Evolutionary conservation across 116 monocot species (phyloP).

Genomic region (Cymodocea nodosa): DNA sequence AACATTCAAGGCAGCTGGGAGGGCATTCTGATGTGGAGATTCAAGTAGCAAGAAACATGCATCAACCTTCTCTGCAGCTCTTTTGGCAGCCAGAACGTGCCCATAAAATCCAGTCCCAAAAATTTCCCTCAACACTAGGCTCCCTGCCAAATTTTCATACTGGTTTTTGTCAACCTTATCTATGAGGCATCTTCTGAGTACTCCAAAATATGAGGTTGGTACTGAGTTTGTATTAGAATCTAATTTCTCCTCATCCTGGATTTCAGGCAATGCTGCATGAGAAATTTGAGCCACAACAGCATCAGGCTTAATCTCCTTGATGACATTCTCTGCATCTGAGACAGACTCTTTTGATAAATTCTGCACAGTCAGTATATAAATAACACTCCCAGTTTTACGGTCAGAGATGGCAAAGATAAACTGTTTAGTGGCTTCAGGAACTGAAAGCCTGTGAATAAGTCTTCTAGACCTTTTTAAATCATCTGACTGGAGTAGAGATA

Average conservation of each 20-base stretch:
- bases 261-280: constrained; percentile 47
- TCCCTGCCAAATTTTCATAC: constrained; percentile 67
- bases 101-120: constrained; percentile 92
- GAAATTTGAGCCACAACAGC: constrained; percentile 60
- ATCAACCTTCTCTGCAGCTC: constrained; percentile 46
- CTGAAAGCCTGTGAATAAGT: constrained; percentile 28
- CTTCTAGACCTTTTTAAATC: constrained; percentile 55
- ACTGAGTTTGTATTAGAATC: constrained; percentile 25
- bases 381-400: constrained; percentile 28
- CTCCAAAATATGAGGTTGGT: constrained; percentile 67
- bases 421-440: constrained; percentile 71
- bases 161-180: constrained; percentile 55
- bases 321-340: constrained; percentile 55
- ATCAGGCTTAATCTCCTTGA: constrained; percentile 60
- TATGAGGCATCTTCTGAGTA: constrained; percentile 52
- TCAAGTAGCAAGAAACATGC: constrained; percentile 72
- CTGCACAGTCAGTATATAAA: constrained; percentile 63
- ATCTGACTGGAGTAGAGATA: constrained; percentile 51
- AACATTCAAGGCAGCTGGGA: not conserved
- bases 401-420: constrained; percentile 71
- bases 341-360: constrained; percentile 70
- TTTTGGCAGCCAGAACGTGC: constrained; percentile 68
- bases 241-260: constrained; percentile 34
- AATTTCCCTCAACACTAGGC: constrained; percentile 60
- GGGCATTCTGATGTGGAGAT: constrained; percentile 46